These are phyloP conservation scores for Serendipita sp. DNA, from an alignment of 768 basidiomycete species.

Conservation along the genomic window DNA sequence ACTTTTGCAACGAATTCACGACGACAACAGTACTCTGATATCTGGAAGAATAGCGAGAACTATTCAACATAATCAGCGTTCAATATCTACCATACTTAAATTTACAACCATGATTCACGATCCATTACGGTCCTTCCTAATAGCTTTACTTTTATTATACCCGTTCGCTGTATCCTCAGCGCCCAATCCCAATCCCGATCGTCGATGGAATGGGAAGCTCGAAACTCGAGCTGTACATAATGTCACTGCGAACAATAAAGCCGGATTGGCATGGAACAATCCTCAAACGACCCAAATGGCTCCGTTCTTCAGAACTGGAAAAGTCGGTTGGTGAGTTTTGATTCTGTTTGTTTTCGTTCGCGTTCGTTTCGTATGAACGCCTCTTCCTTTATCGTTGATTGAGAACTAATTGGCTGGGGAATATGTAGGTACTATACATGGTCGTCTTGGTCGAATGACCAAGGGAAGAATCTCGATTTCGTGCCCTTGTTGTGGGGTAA, in stretches of 20 bases:
- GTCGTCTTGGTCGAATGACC: conserved; percentile 21
- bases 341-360: not conserved
- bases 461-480: conserved; percentile 29
- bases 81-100: too few relatives aligned
- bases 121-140: too few relatives aligned
- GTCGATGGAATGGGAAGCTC: not conserved
- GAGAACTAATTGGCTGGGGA: not conserved
- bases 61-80: too few relatives aligned
- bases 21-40: too few relatives aligned
- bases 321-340: conserved; percentile 32
- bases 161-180: too few relatives aligned
- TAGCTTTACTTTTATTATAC: too few relatives aligned
- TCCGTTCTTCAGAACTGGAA: conserved; percentile 30
- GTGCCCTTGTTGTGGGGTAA: conserved; percentile 43
- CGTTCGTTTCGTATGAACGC: not conserved
- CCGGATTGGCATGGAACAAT: conserved; percentile 36
- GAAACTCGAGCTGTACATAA: not conserved
- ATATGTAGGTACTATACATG: conserved; percentile 37
- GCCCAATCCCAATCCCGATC: too few relatives aligned
- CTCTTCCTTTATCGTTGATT: not conserved
- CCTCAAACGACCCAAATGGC: conserved; percentile 25
- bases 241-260: conserved; percentile 27
- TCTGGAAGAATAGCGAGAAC: too few relatives aligned
- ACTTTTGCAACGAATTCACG: too few relatives aligned
- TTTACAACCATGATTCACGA: too few relatives aligned